Conservation (phyloP, 2,329 filamentous ascomycete genomes). For the Pyricularia pennisetigena region DNA sequence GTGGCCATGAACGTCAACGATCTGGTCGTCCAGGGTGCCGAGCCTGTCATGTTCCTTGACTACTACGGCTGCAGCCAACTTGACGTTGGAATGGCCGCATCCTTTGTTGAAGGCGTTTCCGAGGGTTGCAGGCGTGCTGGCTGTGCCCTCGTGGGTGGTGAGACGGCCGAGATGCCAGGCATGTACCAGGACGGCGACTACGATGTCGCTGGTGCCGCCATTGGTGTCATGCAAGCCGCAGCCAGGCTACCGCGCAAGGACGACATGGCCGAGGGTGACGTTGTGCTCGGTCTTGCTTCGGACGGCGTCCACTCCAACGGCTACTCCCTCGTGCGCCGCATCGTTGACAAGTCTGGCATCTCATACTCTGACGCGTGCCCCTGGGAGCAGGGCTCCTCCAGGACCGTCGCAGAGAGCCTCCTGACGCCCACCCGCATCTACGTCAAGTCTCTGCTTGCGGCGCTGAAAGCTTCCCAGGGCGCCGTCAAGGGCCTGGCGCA, state of each 20-base stretch:
- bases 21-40: conserved; percentile 88
- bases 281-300: conserved; percentile 77
- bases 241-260: conserved; percentile 66
- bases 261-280: conserved; percentile 71
- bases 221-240: conserved; percentile 66
- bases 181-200: conserved; percentile 87
- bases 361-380: conserved; percentile 64
- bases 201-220: conserved; percentile 82
- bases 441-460: conserved; percentile 64
- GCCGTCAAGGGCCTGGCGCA: conserved; percentile 89
- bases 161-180: conserved; percentile 97
- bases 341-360: conserved; percentile 65
- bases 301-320: conserved; percentile 92
- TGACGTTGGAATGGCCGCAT: conserved; percentile 63
- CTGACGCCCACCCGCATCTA: conserved; percentile 91
- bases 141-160: conserved; percentile 89
- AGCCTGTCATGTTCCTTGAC: conserved; percentile 93
- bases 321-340: conserved; percentile 90
- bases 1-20: conserved; percentile 99
- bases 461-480: conserved; percentile 41
- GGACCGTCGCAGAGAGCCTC: conserved; percentile 63
- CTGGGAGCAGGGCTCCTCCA: conserved; percentile 48
- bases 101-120: conserved; percentile 88
- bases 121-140: conserved; percentile 75
- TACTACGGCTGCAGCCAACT: conserved; percentile 93